phyloP scores from a whole-genome alignment of 768 basidiomycete genomes.

The Russula ochroleuca region DNA sequence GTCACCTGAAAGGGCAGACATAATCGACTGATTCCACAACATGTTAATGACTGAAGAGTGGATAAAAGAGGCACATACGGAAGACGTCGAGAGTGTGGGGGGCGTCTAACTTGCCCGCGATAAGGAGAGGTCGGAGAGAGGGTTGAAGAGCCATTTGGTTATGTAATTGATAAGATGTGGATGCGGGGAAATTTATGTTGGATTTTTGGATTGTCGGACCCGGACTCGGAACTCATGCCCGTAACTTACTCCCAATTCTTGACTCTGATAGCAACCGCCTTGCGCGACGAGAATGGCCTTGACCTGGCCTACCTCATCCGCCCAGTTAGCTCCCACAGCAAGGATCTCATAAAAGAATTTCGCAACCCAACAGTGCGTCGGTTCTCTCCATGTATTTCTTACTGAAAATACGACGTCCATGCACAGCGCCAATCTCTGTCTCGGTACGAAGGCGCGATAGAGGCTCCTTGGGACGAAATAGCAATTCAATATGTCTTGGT shows the following conservation, averaged over 20 bases:
- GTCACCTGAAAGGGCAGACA: constrained; percentile 77
- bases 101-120: constrained; percentile 55
- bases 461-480: constrained; percentile 81
- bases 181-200: background rate
- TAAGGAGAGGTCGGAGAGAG: constrained; percentile 56
- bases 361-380: constrained; percentile 49
- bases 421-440: constrained; percentile 34
- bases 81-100: constrained; percentile 81
- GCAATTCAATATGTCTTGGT: constrained; percentile 78
- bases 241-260: constrained; percentile 57
- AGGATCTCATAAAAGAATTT: constrained; percentile 69
- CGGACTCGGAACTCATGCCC: constrained; percentile 9
- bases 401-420: background rate
- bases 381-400: background rate
- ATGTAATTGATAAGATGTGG: background rate
- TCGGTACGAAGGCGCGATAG: constrained; percentile 58
- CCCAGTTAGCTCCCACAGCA: constrained; percentile 72
- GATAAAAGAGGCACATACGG: constrained; percentile 41
- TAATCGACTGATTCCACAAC: constrained; percentile 59
- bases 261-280: constrained; percentile 55
- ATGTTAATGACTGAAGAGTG: background rate
- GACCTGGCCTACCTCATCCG: constrained; percentile 70
- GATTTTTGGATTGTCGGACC: background rate
- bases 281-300: constrained; percentile 60
- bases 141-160: constrained; percentile 75